These are phyloP conservation scores for Gentiana macrophylla DNA, from an alignment of 257 asterid genomes.

Conservation along the genomic window DNA sequence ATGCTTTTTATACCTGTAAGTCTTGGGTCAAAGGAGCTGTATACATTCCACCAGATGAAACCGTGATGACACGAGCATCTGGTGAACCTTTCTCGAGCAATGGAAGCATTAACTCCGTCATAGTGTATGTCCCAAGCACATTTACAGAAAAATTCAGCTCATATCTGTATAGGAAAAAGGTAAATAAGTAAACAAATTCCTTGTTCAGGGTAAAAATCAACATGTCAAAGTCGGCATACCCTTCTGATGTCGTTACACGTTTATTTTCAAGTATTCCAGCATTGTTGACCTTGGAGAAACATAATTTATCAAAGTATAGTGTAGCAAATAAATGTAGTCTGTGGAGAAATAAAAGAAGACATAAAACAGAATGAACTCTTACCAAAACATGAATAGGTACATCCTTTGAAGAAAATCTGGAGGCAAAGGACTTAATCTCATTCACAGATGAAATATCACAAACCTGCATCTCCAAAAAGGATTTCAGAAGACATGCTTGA, in stretches of 20 bases:
- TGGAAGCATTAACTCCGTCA: constrained; percentile 74
- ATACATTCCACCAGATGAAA: constrained; percentile 95
- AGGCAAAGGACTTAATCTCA: constrained; percentile 63
- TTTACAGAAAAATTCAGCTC: constrained; percentile 86
- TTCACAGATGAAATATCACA: constrained; percentile 68
- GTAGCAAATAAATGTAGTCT: background rate
- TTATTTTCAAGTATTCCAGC: constrained; percentile 76
- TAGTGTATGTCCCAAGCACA: constrained; percentile 74
- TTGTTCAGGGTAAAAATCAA: too few species aligned
- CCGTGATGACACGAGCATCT: constrained; percentile 93
- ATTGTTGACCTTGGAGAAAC: constrained; percentile 84
- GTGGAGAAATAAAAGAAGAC: background rate
- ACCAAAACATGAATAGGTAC: constrained; percentile 83
- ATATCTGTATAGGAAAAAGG: constrained; percentile 26
- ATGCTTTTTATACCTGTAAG: constrained; percentile 37
- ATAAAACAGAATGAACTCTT: constrained; percentile 9
- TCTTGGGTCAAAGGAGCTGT: constrained; percentile 69
- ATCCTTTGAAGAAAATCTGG: constrained; percentile 56
- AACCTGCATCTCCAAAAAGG: constrained; percentile 25
- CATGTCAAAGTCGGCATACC: constrained; percentile 42
- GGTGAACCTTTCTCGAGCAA: constrained; percentile 83
- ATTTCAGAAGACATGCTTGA: background rate
- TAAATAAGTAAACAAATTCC: too few species aligned
- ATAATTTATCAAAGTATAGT: background rate
- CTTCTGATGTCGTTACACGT: constrained; percentile 57